Base-by-base conservation (phyloP, 805 yeast genomes). In the Candida germanica region DNA sequence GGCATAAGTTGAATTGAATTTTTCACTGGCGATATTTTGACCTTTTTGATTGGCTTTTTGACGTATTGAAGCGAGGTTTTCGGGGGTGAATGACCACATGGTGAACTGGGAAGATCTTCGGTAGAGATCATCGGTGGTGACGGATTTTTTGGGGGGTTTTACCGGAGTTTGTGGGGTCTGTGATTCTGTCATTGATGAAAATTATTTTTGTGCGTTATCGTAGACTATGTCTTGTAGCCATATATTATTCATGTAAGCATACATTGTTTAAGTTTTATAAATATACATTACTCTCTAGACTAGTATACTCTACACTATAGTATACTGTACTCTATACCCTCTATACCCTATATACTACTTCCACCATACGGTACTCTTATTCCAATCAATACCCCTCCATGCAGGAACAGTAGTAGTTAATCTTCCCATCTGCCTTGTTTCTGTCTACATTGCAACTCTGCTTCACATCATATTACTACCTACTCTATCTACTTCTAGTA, bases 41-140 rank as follows among this genome's bases (percentile, higher is more conserved):
- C 91, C 95, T 18, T 64, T 63, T 28, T 69, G 67, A 56, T 87
- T 82, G 5, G 80, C 73, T 10, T 60, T 49, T 11, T 50, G 46
- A 40, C 86, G 64, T 23, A 66, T 58, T 19, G 70, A 67, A 3
- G 58, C 61, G n/a, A 91, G 66, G 38, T 73, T 75, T 1, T 75
- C 75, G 13, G 55, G 53, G 0, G 87, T 79, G 57, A 76, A 91
- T 1, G 97, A 88, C 98, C 98, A 91, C 7, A 77, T 38, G 35
- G 83, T 67, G 55, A 73, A 91, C 62, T 91, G 98, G 1, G 93
- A 74, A 3, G 96, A 85, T 21, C 88, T 73, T 29, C 98, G 74
- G 59, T 87, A 91, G 26, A 93, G 64, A 45, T 93, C 98, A 57
- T 93, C 97, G 49, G 79, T 84, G 1, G 87, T 66, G 6, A 84